Conservation (phyloP, 2,329 filamentous ascomycete genomes). For the Sporothrix protearum region DNA sequence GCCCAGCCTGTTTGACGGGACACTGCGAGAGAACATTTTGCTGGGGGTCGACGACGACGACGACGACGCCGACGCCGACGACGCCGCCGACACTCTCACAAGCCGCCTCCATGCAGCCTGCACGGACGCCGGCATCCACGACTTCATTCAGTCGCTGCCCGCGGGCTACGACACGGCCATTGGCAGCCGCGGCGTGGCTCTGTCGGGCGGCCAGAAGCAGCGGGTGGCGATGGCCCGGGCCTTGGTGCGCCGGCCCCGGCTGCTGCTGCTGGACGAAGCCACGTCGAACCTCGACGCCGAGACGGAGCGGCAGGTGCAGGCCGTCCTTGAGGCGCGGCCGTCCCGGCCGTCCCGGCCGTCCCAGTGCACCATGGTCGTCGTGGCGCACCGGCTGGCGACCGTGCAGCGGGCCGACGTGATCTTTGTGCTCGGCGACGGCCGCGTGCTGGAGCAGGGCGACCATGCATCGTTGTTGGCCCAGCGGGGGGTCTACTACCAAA, state of each 20-base stretch:
- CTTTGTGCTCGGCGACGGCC: constrained; percentile 63
- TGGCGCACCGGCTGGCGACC: constrained; percentile 63
- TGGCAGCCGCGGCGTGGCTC: constrained; percentile 25
- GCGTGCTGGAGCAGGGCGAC: constrained; percentile 59
- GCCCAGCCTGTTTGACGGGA: constrained; percentile 54
- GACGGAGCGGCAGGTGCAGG: constrained; percentile 28
- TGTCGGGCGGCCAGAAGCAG: constrained; percentile 29
- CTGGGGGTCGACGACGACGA: constrained; percentile 30
- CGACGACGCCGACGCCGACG: constrained; percentile 31
- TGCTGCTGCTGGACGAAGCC: constrained; percentile 28
- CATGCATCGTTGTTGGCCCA: constrained; percentile 50
- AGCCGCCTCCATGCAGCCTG: constrained; percentile 49
- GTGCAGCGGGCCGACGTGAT: constrained; percentile 68
- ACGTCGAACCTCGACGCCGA: constrained; percentile 27
- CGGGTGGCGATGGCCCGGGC: constrained; percentile 28
- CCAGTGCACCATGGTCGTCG: constrained; percentile 59
- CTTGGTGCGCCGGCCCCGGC: constrained; percentile 22
- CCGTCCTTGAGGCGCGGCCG: constrained; percentile 30
- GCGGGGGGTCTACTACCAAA: constrained; percentile 50
- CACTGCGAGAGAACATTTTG: constrained; percentile 36
- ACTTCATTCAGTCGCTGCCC: constrained; percentile 65
- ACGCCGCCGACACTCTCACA: constrained; percentile 40
- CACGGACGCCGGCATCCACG: constrained; percentile 63
- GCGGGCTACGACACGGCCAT: constrained; percentile 27
- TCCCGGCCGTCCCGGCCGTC: constrained; percentile 37